phyloP scores from a whole-genome alignment of 2,329 filamentous ascomycete species.

The Apiospora sp. region DNA sequence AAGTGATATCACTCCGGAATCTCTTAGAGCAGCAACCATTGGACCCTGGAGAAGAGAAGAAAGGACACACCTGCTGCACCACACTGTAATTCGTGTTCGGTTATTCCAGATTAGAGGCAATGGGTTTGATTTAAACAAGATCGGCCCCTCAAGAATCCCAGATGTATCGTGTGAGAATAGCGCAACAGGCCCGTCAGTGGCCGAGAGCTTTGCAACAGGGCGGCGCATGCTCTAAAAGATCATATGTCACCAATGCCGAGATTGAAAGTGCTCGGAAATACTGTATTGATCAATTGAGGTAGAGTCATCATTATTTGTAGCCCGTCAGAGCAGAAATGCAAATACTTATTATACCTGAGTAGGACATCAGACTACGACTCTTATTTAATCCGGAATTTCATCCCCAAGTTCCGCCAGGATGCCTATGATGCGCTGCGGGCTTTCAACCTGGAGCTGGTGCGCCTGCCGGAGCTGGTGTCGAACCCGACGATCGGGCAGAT shows the following conservation, averaged over 20 bases:
- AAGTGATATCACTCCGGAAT: background rate
- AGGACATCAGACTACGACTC: constrained; percentile 92
- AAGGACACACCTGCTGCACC: background rate
- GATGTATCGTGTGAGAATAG: constrained; percentile 27
- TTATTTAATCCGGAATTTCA: constrained; percentile 84
- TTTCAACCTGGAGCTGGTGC: constrained; percentile 90
- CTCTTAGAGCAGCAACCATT: background rate
- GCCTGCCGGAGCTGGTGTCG: constrained; percentile 88
- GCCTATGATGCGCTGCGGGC: constrained; percentile 91
- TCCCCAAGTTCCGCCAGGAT: constrained; percentile 77
- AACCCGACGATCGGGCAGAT: constrained; percentile 86
- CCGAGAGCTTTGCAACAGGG: background rate
- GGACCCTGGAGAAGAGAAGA: background rate
- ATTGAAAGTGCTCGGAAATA: constrained; percentile 61
- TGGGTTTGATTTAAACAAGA: background rate
- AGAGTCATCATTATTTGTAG: constrained; percentile 29
- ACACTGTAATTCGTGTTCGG: background rate
- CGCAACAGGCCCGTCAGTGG: constrained; percentile 1
- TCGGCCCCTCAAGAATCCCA: too few relatives aligned
- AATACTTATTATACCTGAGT: background rate
- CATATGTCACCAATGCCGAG: constrained; percentile 59
- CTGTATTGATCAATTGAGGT: constrained; percentile 62
- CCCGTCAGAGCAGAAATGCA: background rate
- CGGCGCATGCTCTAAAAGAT: constrained; percentile 38
- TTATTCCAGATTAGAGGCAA: background rate